Percentiles rank a stretch among this genome's conserved stretches.
These are phyloP conservation scores for Phytophthora chlamydospora DNA, from an alignment of 352 stramenopile species.

Conservation along the genomic window DNA sequence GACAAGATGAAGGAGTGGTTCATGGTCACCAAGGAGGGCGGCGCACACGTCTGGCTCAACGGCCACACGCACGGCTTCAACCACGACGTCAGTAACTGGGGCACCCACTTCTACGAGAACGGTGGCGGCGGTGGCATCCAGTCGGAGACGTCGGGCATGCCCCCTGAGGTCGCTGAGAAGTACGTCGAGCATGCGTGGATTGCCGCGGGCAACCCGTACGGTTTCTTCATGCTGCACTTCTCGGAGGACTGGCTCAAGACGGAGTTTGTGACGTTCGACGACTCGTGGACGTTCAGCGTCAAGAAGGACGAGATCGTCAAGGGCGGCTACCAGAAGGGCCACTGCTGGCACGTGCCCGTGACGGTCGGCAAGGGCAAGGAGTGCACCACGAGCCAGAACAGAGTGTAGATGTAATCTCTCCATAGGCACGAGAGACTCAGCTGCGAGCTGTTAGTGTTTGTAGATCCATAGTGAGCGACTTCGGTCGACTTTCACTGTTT, in stretches of 20 bases:
- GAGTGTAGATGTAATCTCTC: slow-evolving; percentile 18
- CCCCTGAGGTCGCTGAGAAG: slow-evolving; percentile 72
- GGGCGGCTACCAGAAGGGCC: slow-evolving; percentile 79
- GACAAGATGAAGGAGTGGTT: slow-evolving; percentile 92
- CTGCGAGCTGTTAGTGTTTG: slow-evolving; percentile 25
- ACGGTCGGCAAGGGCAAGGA: slow-evolving; percentile 69
- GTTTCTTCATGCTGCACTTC: slow-evolving; percentile 87
- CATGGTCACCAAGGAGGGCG: slow-evolving; percentile 77
- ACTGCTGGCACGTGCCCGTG: slow-evolving; percentile 88
- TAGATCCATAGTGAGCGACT: slow-evolving; percentile 15
- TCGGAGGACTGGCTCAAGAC: slow-evolving; percentile 87
- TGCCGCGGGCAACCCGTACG: slow-evolving; percentile 78
- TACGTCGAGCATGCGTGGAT: slow-evolving; percentile 87
- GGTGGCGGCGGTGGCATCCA: slow-evolving; percentile 86
- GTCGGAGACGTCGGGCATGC: slow-evolving; percentile 81
- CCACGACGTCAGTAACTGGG: slow-evolving; percentile 86
- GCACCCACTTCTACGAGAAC: slow-evolving; percentile 90
- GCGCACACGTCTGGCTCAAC: slow-evolving; percentile 83
- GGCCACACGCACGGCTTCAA: slow-evolving; percentile 90
- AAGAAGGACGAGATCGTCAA: slow-evolving; percentile 76
- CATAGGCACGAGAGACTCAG: slow-evolving; percentile 8
- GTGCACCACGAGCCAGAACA: slow-evolving; percentile 47
- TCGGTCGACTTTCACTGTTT: slow-evolving; percentile 14
- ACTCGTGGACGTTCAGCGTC: slow-evolving; percentile 80
- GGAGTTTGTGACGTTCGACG: slow-evolving; percentile 86